Base-by-base conservation (phyloP, 106 monocot species). In the Cymbidium sinense region DNA sequence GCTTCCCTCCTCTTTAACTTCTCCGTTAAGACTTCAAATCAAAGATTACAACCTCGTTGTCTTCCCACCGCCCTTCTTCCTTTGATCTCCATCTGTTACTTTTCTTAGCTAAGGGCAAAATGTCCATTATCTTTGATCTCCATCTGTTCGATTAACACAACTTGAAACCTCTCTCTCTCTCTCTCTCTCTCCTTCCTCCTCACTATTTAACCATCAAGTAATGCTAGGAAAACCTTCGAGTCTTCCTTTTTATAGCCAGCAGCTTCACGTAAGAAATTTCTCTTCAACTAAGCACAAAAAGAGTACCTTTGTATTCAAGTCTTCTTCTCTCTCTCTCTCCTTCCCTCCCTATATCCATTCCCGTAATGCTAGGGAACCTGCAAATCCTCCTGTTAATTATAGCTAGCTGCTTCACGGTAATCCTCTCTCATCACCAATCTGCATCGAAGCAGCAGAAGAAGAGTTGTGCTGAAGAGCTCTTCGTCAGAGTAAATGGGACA, bases 401-500 rank as follows among this genome's bases (percentile, higher is more conserved):
- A 18, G 52, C 52, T 15, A 12, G 52, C 52, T 3, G 52, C 52
- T 52, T 52, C 52, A 41, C 41, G 9, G 41, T 5, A 5, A 41
- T 41, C 6, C 20, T 52, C 12, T 52, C 2, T 52, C 13, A 15
- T 52, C 52, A 52, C 20, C 12, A 12, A 18, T 15, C 13, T 52
- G 52, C 20, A 18, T 3, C 19, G 12, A 25, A 23, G 0, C 64
- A 29, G n/a, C 11, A 18, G 64, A 64, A 28, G 64, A 64, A 64
- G 23, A 64, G n/a, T n/a, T n/a, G 19, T 41, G 41, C 8, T 41
- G 27, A 64, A 64, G 5, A 9, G 4, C 11, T 18, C 9, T 85
- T 88, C 13, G 77, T 74, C 3, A 51, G 34, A 44, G 64, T 77
- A 9, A 80, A 25, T 19, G 89, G 89, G 35, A 74, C 76, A 12